phyloP scores from a whole-genome alignment of 2,329 filamentous ascomycete species.

The Botrytis sinoallii region DNA sequence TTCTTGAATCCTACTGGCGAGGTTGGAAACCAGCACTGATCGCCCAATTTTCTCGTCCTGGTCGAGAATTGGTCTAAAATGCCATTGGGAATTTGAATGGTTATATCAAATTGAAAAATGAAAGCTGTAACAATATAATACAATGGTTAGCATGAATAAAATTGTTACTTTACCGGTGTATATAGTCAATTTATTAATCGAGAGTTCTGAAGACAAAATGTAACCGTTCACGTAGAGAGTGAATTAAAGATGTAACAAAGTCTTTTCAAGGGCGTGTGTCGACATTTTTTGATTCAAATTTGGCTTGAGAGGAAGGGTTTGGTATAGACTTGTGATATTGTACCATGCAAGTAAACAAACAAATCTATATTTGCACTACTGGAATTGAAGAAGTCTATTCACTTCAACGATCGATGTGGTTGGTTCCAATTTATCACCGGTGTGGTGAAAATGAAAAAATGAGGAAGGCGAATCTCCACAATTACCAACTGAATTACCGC shows the following conservation, averaged over 20 bases:
- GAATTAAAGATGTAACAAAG: constrained; percentile 27
- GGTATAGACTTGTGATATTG: not conserved
- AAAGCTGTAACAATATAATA: not conserved
- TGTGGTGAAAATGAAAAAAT: not conserved
- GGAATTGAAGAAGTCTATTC: not conserved
- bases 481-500: not conserved
- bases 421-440: not conserved
- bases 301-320: not conserved
- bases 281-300: not conserved
- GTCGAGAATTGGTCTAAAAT: not conserved
- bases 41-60: not conserved
- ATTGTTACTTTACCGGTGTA: too few relatives aligned
- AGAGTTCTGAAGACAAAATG: not conserved
- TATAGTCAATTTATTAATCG: not conserved
- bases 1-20: constrained; percentile 2
- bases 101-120: not conserved
- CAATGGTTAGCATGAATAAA: not conserved
- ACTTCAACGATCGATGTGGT: not conserved
- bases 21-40: constrained; percentile 1
- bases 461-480: not conserved
- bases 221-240: not conserved
- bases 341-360: not conserved
- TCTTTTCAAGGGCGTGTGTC: constrained; percentile 26
- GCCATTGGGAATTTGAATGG: too few relatives aligned
- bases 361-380: not conserved